Base-by-base conservation (phyloP, 1,284 basidiomycete species). In the Moesziomyces parantarcticus region DNA sequence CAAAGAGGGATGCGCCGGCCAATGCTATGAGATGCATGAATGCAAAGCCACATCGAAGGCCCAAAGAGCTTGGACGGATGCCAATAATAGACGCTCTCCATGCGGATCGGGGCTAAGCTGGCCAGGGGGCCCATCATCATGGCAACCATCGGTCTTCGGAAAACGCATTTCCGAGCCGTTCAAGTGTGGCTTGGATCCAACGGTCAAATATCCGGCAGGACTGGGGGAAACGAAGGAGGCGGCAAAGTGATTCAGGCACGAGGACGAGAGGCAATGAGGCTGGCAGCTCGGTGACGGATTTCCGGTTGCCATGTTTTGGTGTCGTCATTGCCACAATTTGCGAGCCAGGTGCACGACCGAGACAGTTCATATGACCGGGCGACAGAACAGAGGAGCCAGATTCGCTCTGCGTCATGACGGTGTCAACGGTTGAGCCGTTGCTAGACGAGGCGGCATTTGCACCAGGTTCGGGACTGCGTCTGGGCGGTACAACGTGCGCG, bases 281-380 rank as follows among this genome's bases (percentile, higher is more conserved):
- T 32, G 29, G n/a, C 29, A 29, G 40, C 26, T 46, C 40, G 44
- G 44, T 18, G 39, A 36, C n/a, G 7, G 36, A 0, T 18, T 6
- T 39, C 36, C 36, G 14, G 40, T 39, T 22, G 26, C 34, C 43
- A 32, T 25, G 41, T 40, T 36, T 47, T 26, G 18, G 45, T 56
- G 46, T 48, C 47, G 55, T 57, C 55, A 57, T 57, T 32, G 46
- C 55, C 55, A 57, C 47, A 42, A 20, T 57, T 57, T 32, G 16
- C 18, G 36, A 39, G 18, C 14, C 36, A 39, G 36, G 36, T 39
- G 18, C 36, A 39, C 36, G 36, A 14, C 16, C 14, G 6, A 16
- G 36, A 39, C 14, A 5, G 16, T 39, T 7, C 36, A 34, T 39
- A 39, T 39, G 36, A 39, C 36, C 14, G 7, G 36, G 36, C 11